Evolutionary conservation across 805 yeast species (phyloP).

Genomic region (Kodamaea kaohsiungensis): DNA sequence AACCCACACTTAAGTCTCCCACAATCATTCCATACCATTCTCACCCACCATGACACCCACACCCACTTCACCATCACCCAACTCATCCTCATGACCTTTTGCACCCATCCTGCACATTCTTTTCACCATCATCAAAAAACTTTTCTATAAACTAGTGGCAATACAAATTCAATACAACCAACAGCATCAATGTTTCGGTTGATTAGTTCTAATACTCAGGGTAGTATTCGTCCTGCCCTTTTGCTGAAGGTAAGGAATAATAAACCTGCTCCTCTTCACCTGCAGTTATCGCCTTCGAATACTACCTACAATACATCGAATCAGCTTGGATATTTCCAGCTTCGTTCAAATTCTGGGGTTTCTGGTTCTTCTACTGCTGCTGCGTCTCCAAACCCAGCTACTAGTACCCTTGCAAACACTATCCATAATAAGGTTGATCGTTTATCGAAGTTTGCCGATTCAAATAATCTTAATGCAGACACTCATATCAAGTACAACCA

Average conservation of each 20-base stretch:
- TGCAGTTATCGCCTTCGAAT: constrained; percentile 2
- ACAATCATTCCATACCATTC: neutral
- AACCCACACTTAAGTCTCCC: neutral
- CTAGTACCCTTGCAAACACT: neutral
- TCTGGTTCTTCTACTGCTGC: neutral
- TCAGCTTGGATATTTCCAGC: constrained; percentile 7
- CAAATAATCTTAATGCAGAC: constrained; percentile 11
- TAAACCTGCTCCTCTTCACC: constrained; percentile 13
- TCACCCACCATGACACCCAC: neutral
- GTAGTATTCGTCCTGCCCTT: constrained; percentile 37
- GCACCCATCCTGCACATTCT: constrained; percentile 5
- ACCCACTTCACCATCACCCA: neutral
- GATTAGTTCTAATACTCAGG: constrained; percentile 37
- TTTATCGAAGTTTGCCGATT: constrained; percentile 6
- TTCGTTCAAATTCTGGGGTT: constrained; percentile 7
- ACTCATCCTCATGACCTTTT: neutral
- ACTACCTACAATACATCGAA: neutral
- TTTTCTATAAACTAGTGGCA: constrained; percentile 1
- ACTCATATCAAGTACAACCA: constrained; percentile 21
- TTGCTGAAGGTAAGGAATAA: constrained; percentile 38
- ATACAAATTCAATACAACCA: neutral
- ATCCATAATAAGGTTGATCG: constrained; percentile 3
- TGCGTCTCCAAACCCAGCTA: neutral
- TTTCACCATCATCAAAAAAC: constrained; percentile 1
- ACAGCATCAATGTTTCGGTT: constrained; percentile 37